Conservation (phyloP, 495 filamentous ascomycete species). For the Penicillium pulvis region DNA sequence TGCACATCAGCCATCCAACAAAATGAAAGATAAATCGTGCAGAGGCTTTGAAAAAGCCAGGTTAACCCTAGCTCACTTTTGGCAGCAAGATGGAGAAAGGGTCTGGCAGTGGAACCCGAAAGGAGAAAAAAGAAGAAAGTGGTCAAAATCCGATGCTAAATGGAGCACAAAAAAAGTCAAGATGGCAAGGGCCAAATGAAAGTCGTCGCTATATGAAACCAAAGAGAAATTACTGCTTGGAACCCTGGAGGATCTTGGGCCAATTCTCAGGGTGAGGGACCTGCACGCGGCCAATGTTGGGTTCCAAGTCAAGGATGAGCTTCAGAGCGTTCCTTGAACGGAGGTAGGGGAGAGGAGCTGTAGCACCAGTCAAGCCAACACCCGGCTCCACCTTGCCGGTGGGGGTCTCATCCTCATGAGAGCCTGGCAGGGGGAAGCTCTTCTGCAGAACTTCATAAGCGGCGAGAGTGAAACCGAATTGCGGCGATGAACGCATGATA, state of each 20-base stretch:
- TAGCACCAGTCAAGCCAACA: slow-evolving; percentile 58
- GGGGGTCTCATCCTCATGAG: slow-evolving; percentile 48
- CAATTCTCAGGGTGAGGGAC: slow-evolving; percentile 55
- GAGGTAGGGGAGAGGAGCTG: slow-evolving; percentile 74
- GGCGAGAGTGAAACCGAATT: slow-evolving; percentile 97
- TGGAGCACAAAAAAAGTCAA: slow-evolving; percentile 16
- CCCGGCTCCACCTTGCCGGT: slow-evolving; percentile 54
- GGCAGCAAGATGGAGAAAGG: slow-evolving; percentile 7
- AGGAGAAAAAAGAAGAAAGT: slow-evolving; percentile 12
- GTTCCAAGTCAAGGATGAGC: slow-evolving; percentile 91
- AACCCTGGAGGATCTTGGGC: slow-evolving; percentile 40
- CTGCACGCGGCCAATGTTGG: slow-evolving; percentile 76
- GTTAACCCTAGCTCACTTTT: slow-evolving; percentile 13
- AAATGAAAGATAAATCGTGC: slow-evolving; percentile 19
- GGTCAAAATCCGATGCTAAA: slow-evolving; percentile 30
- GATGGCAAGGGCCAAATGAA: slow-evolving; percentile 20
- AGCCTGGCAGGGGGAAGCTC: slow-evolving; percentile 76
- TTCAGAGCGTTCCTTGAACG: slow-evolving; percentile 93
- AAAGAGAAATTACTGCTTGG: slow-evolving; percentile 37
- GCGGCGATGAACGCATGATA: slow-evolving; percentile 89
- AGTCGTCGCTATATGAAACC: slow-evolving; percentile 39
- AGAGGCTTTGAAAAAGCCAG: slow-evolving; percentile 11
- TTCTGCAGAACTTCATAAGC: slow-evolving; percentile 91
- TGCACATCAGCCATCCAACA: slow-evolving; percentile 24
- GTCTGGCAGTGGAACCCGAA: slow-evolving; percentile 9